Evolutionary conservation across 345 rosid species (phyloP), one percentile per base, ranked within the genome.

Genomic region (Xanthoceras sorbifolium): DNA sequence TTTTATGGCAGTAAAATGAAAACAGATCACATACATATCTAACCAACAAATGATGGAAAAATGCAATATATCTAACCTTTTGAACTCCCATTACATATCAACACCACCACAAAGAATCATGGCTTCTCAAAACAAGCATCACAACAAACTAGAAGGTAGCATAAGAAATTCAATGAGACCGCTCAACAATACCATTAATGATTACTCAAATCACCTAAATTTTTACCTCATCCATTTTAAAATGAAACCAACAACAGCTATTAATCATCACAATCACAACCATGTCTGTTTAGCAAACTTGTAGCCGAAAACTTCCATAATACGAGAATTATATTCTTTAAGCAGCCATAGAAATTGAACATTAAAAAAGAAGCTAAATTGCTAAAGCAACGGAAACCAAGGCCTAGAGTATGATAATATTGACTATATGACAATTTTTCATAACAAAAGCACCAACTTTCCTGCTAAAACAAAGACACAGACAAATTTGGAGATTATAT

Each of bases 1-100:
- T 11, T 32, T 71, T 71, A 54, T 8, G 14, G 74, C 63, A 32
- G 14, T 55, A 71, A 11, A 29, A 52, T 71, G 9, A 54, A 71
- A 71, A 26, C 31, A 71, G 38, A 29, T 5, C 59, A n/a, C 11
- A 9, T 31, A 12, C 18, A 22, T 2, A 48, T 23, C 9, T 48
- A 28, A 48, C 29, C n/a, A n/a, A 31, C 46, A 1, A 54, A 52
- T 26, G 3, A 20, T 29, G 23, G 12, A 70, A 70, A 11, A 10
- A 52, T 9, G 10, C 29, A 50, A 29, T 52, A 20, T 71, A 31
- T 52, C 74, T 52, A 69, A 11, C 14, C 22, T 32, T 18, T 70
- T 3, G 26, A 70, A 52, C 25, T 69, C 34, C 28, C 36, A 50
- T 1, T 31, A 29, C 40, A 20, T 26, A 46, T 29, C 14, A 29